These are phyloP conservation scores for Setaria italica DNA, from an alignment of 202 grass and related monocot species.

Conservation along the genomic window DNA sequence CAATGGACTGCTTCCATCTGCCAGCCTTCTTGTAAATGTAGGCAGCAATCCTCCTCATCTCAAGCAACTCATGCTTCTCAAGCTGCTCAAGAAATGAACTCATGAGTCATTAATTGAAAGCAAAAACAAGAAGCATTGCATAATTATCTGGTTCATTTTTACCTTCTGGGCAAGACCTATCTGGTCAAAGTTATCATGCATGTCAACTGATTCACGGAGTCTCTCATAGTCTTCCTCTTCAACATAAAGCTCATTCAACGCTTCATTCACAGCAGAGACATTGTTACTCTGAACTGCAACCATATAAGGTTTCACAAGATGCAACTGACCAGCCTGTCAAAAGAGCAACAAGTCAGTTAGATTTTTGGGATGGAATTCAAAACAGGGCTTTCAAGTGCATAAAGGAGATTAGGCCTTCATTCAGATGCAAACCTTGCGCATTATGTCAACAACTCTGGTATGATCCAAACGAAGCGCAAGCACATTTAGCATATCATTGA, in stretches of 20 bases:
- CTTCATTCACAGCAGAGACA: slow-evolving; percentile 98
- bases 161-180: slow-evolving; percentile 98
- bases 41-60: slow-evolving; percentile 94
- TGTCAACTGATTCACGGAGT: slow-evolving; percentile 90
- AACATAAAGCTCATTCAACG: slow-evolving; percentile 86
- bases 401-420: neutral
- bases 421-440: slow-evolving; percentile 75
- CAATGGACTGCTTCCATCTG: slow-evolving; percentile 98
- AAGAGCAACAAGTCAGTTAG: slow-evolving; percentile 33
- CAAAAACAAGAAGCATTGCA: slow-evolving; percentile 15
- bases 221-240: slow-evolving; percentile 95
- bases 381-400: neutral
- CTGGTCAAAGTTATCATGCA: slow-evolving; percentile 98
- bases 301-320: slow-evolving; percentile 99
- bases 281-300: slow-evolving; percentile 99
- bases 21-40: slow-evolving; percentile 99
- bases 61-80: slow-evolving; percentile 95
- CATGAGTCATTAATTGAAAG: slow-evolving; percentile 27
- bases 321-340: slow-evolving; percentile 80
- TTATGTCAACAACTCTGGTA: slow-evolving; percentile 91
- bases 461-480: slow-evolving; percentile 87
- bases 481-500: slow-evolving; percentile 92
- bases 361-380: slow-evolving; percentile 26
- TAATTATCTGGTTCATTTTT: slow-evolving; percentile 10
- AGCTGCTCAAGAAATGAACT: slow-evolving; percentile 58